These are phyloP conservation scores for Fusarium sp. DNA, from an alignment of 2,329 filamentous ascomycete species.

Conservation along the genomic window DNA sequence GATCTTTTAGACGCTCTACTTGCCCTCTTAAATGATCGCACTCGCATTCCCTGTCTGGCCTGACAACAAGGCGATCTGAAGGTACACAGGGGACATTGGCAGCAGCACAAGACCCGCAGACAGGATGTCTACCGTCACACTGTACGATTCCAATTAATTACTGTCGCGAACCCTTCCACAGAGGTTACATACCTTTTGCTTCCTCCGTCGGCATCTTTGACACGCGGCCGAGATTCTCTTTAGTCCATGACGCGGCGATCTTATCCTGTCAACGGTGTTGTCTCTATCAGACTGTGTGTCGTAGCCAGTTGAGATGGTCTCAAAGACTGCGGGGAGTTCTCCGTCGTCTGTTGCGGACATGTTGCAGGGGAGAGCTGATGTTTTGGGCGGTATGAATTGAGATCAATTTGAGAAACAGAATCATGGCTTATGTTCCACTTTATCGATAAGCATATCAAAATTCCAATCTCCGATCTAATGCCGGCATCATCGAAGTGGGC, in stretches of 20 bases:
- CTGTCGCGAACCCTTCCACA: background rate
- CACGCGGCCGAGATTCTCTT: constrained; percentile 41
- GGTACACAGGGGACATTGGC: constrained; percentile 38
- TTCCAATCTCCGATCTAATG: constrained; percentile 20
- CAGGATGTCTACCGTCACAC: constrained; percentile 42
- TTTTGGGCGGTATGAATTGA: background rate
- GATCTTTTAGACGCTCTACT: constrained; percentile 30
- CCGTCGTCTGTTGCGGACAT: constrained; percentile 31
- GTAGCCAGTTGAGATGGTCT: constrained; percentile 13
- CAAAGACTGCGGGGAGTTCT: constrained; percentile 26
- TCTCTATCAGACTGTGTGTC: constrained; percentile 27
- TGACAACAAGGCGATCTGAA: constrained; percentile 40
- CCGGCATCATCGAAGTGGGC: constrained; percentile 22
- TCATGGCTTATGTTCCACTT: constrained; percentile 1
- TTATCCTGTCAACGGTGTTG: background rate
- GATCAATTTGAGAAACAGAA: constrained; percentile 15
- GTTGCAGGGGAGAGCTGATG: background rate
- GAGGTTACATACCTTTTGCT: constrained; percentile 37
- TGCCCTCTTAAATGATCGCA: constrained; percentile 38
- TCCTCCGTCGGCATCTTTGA: constrained; percentile 41
- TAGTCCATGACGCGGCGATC: constrained; percentile 32
- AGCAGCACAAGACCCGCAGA: constrained; percentile 35
- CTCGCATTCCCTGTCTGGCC: constrained; percentile 38
- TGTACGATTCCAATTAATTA: constrained; percentile 3
- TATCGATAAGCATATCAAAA: constrained; percentile 16